Evolutionary conservation across 345 rosid species (phyloP), one percentile per base, ranked within the genome.

Genomic region (Eutrema heterophyllum): DNA sequence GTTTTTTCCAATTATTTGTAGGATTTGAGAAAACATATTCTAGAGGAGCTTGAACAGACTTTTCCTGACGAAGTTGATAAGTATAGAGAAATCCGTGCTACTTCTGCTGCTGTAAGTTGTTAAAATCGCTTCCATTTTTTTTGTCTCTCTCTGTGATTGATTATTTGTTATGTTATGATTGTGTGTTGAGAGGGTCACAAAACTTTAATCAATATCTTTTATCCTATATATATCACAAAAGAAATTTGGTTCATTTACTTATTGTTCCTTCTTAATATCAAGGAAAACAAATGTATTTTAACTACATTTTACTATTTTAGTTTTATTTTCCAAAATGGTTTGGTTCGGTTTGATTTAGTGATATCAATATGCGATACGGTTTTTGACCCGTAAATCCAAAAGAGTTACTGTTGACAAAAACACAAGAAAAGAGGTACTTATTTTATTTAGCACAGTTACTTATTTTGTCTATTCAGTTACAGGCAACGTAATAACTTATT

Each of bases 61-160:
- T 95, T 95, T 79, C 97, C 99, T 0, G 97, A 86, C 60, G 97
- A 95, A 80, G 93, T 90, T 61, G 96, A 90, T 69, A 79, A 85
- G 18, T 92, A 88, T 46, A 88, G 97, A 83, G 97, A 88, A 64
- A 90, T 87, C 56, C 94, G 97, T 71, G 89, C 96, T 45, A 83
- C 68, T 69, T 87, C 98, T 72, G 97, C 96, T 27, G 93, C 97
- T 77, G 98, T 95, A 86, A 85, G 97, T 83, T 80, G 5, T 74
- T 13, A 41, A 7, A 49, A 10, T 24, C 0, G 0, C 60, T 54
- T 71, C 27, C 40, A 29, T 30, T 55, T 13, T 16, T 21, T 29
- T 27, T 27, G 3, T 27, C n/a, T 29, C 32, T 29, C 3, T 29
- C 32, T 30, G 2, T 12, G 0, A 18, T 53, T 12, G 50, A 52